Evolutionary conservation across 352 stramenopile species (phyloP).

Genomic region (Phytophthora ramorum): DNA sequence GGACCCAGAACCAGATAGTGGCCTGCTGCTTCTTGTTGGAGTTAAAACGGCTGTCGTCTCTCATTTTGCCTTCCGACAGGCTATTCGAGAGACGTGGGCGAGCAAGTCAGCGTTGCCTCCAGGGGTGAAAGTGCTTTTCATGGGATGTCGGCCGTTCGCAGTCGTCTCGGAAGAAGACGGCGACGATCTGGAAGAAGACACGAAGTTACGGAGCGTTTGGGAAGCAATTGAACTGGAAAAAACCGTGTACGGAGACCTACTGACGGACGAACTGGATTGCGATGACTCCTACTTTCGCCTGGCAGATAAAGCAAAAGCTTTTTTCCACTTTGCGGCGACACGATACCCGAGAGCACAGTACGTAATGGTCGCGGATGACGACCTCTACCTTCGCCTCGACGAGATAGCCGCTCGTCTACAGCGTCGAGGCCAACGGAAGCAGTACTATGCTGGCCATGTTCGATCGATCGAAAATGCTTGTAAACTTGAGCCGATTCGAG

Average conservation of each 20-base stretch:
- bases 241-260: constrained; percentile 39
- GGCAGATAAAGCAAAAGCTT: constrained; percentile 57
- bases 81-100: constrained; percentile 44
- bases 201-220: background rate
- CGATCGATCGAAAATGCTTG: constrained; percentile 10
- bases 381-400: constrained; percentile 56
- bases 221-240: constrained; percentile 41
- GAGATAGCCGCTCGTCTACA: no score
- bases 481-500: no score
- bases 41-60: constrained; percentile 34
- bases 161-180: no score
- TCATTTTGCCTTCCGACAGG: constrained; percentile 34
- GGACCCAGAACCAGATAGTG: no score
- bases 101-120: constrained; percentile 5
- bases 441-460: constrained; percentile 7
- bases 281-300: constrained; percentile 51
- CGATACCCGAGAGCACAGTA: constrained; percentile 28
- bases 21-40: constrained; percentile 8
- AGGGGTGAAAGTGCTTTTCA: constrained; percentile 23
- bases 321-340: constrained; percentile 41
- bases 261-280: constrained; percentile 52
- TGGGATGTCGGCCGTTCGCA: constrained; percentile 23
- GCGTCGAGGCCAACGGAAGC: no score
- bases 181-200: no score
- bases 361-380: constrained; percentile 56